These are phyloP conservation scores for Alternaria triticimaculans DNA, from an alignment of 2,329 filamentous ascomycete species.

Conservation along the genomic window DNA sequence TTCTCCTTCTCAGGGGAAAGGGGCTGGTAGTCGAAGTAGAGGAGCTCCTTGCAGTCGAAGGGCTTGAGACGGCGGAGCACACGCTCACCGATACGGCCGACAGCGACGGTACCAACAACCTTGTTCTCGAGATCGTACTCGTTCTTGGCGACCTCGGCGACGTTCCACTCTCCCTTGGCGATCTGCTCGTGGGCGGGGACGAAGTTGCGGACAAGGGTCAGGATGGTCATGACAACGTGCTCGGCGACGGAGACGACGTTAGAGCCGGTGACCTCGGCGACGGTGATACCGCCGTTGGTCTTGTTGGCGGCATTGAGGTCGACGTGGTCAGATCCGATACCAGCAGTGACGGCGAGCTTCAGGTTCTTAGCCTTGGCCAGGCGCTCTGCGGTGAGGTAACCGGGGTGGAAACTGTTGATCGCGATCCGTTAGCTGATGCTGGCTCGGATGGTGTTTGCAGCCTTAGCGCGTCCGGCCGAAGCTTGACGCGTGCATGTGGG, in stretches of 20 bases:
- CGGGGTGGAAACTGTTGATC: constrained; percentile 83
- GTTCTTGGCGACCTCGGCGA: constrained; percentile 95
- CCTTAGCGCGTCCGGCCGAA: constrained; percentile 16
- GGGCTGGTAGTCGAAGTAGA: constrained; percentile 99
- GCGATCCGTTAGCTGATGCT: constrained; percentile 19
- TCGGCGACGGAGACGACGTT: constrained; percentile 99
- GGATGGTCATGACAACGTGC: constrained; percentile 99
- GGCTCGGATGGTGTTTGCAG: constrained; percentile 13
- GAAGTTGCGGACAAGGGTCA: constrained; percentile 95
- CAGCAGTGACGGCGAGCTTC: constrained; percentile 95
- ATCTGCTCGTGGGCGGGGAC: constrained; percentile 97
- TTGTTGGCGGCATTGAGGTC: constrained; percentile 97
- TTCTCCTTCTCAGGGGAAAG: constrained; percentile 83
- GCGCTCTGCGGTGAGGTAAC: constrained; percentile 95
- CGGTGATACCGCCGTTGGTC: constrained; percentile 96
- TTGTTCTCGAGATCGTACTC: constrained; percentile 98
- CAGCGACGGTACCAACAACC: constrained; percentile 95
- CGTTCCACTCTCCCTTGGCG: constrained; percentile 87
- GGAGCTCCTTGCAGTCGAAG: constrained; percentile 99
- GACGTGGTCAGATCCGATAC: constrained; percentile 98
- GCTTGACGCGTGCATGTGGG: constrained; percentile 35
- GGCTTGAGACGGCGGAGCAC: constrained; percentile 94
- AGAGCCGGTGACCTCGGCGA: constrained; percentile 96
- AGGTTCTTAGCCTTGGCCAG: constrained; percentile 98
- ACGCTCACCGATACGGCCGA: constrained; percentile 97